phyloP scores from a whole-genome alignment of 139 green algal species.

The Zygnema cylindricum region DNA sequence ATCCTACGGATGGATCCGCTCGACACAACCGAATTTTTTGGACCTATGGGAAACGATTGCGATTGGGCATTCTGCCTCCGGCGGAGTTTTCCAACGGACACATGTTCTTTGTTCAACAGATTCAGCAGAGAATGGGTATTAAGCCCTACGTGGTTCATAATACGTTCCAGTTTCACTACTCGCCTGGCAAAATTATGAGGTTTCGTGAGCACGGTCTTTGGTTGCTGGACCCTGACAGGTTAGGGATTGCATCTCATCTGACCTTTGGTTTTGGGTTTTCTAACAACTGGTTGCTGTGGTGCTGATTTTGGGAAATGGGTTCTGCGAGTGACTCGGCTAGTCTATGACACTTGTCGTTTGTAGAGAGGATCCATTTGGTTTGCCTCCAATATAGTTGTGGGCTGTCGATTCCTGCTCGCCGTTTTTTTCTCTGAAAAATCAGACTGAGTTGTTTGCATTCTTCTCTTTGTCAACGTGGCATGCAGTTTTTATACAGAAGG shows the following conservation, averaged over 20 bases:
- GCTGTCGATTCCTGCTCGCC: too few relatives aligned
- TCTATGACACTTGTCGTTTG: background rate
- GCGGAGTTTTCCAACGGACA: slow-evolving; percentile 49
- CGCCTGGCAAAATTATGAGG: slow-evolving; percentile 34
- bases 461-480: too few relatives aligned
- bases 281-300: background rate
- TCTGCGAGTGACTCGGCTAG: background rate
- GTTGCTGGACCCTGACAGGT: slow-evolving; percentile 29
- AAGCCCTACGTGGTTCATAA: slow-evolving; percentile 53
- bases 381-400: too few relatives aligned
- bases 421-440: too few relatives aligned
- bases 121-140: background rate
- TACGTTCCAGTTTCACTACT: slow-evolving; percentile 53
- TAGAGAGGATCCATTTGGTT: too few relatives aligned
- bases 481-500: slow-evolving; percentile 39
- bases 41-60: background rate
- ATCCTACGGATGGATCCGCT: slow-evolving; percentile 4
- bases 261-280: background rate
- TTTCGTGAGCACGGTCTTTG: slow-evolving; percentile 54
- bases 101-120: slow-evolving; percentile 56
- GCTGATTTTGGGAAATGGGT: background rate
- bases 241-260: too few relatives aligned
- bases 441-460: too few relatives aligned
- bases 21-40: slow-evolving; percentile 33
- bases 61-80: slow-evolving; percentile 42